Conservation (phyloP, 495 filamentous ascomycete genomes). For the Aspergillus homomorphus region DNA sequence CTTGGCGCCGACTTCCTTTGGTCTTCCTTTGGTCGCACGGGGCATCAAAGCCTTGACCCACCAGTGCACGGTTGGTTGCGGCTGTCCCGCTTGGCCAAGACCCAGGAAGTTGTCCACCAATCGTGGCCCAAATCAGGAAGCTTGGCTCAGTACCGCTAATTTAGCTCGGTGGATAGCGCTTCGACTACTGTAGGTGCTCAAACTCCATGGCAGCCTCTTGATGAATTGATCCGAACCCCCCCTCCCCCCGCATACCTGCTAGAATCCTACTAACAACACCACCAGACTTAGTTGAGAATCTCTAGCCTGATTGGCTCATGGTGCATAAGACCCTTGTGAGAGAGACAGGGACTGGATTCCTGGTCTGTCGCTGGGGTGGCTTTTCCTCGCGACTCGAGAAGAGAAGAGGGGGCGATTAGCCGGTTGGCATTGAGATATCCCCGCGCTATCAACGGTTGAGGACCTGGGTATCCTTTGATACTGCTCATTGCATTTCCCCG, state of each 20-base stretch:
- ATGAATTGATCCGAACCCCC: constrained; percentile 5
- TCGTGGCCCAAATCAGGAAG: constrained; percentile 12
- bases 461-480: not conserved
- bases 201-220: no score
- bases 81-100: constrained; percentile 22
- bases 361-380: not conserved
- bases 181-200: constrained; percentile 14
- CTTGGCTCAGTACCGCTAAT: constrained; percentile 27
- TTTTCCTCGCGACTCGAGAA: not conserved
- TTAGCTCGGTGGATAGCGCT: constrained; percentile 13
- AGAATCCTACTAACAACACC: not conserved
- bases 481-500: constrained; percentile 15
- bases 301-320: not conserved
- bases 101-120: constrained; percentile 2
- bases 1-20: constrained; percentile 9
- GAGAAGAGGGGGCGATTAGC: not conserved
- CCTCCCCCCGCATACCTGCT: not conserved
- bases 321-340: constrained; percentile 1
- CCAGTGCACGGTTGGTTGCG: constrained; percentile 19
- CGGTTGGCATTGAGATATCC: constrained; percentile 7
- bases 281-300: not conserved
- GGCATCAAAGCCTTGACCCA: constrained; percentile 8
- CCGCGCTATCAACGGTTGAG: constrained; percentile 5
- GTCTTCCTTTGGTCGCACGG: constrained; percentile 6
- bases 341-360: not conserved